Evolutionary conservation across 2,329 filamentous ascomycete genomes (phyloP), one percentile per base, ranked within the genome.

Genomic region (Aspergillus tamarii): DNA sequence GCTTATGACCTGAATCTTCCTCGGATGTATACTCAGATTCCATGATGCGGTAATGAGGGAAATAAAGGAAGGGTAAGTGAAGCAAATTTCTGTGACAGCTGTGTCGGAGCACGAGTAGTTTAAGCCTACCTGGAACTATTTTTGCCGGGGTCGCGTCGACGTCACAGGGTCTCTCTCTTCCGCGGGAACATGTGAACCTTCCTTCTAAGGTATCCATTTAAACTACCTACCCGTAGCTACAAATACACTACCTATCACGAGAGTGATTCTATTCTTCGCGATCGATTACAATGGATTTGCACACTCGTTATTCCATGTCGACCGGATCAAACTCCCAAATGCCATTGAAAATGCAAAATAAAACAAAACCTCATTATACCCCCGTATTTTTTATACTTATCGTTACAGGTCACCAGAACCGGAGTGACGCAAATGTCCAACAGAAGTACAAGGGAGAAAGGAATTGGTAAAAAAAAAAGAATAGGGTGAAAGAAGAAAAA

Each of bases 321-420:
- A 48, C 28, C 58, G 43, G 36, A 36, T 26, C 11, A 39, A 60
- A 55, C 34, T 41, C 30, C 54, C 46, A 63, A 52, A 52, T 68
- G 50, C 62, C 46, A 64, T 60, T 59, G 52, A 5, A 55, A 60
- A 61, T 63, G 59, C 59, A 61, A 45, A 64, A 48, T 63, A 43
- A 53, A 62, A 48, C 32, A 46, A 54, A 26, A 36, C 32, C 65
- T 59, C 64, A 63, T 68, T 62, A 64, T 59, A 60, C 64, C 63
- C 60, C 62, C 56, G 43, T 55, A 55, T 55, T 76, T 77, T 77
- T 77, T 76, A 74, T 74, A 74, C 71, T 73, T 75, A 76, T 77
- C 74, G 73, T 76, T 76, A 76, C 75, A 77, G 66, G 64, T 70
- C 67, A 69, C 72, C 59, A 65, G 56, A 64, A 60, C 59, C 43